These are phyloP conservation scores for Daldinia grandis DNA, from an alignment of 495 filamentous ascomycete genomes.

Conservation along the genomic window DNA sequence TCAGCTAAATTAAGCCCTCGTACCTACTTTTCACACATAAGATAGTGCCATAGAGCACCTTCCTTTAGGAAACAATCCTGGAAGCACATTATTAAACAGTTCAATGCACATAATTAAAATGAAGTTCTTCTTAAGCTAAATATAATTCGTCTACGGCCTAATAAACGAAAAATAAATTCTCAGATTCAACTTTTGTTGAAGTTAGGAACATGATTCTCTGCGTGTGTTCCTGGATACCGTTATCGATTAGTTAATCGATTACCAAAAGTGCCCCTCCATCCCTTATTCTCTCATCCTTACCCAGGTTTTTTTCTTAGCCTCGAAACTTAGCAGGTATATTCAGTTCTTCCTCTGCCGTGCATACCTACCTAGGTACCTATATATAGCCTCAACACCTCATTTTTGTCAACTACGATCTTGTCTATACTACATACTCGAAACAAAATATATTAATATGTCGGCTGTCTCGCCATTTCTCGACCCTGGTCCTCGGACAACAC, in stretches of 20 bases:
- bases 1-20: slow-evolving; percentile 4
- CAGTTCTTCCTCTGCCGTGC: neutral
- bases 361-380: too few relatives aligned
- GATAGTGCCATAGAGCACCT: neutral
- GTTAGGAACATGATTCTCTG: too few relatives aligned
- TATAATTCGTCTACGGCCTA: too few relatives aligned
- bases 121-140: neutral
- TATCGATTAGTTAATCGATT: slow-evolving; percentile 18
- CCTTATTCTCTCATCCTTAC: neutral
- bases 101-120: neutral
- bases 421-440: neutral
- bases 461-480: slow-evolving; percentile 74
- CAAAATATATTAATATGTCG: slow-evolving; percentile 41
- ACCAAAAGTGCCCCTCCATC: neutral
- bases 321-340: neutral
- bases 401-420: neutral
- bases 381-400: neutral
- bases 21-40: neutral
- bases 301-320: neutral
- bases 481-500: slow-evolving; percentile 63
- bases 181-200: neutral
- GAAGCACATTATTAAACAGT: neutral
- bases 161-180: neutral
- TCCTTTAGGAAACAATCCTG: neutral
- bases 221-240: neutral